Conservation (phyloP, 2,329 filamentous ascomycete genomes). For the Arthrobotrys musiformis region DNA sequence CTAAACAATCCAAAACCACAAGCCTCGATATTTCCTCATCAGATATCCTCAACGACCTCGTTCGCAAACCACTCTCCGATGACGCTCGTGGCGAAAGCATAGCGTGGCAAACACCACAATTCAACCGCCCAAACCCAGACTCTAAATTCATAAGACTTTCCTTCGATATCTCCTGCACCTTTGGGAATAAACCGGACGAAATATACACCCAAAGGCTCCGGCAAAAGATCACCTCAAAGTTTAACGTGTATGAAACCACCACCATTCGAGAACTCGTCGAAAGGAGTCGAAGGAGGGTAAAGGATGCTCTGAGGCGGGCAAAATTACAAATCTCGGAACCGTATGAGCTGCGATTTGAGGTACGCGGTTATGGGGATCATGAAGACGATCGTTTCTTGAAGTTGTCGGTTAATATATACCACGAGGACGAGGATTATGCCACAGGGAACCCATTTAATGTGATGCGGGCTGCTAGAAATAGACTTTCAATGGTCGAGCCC, state of each 20-base stretch:
- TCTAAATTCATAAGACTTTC: not conserved
- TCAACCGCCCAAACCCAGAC: not conserved
- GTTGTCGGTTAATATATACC: slow-evolving; percentile 3
- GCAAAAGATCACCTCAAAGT: not conserved
- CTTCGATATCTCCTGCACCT: not conserved
- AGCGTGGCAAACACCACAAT: not conserved
- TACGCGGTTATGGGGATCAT: not conserved
- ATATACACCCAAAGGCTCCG: not conserved
- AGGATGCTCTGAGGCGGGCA: not conserved
- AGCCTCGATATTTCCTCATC: not conserved
- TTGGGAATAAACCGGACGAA: not conserved
- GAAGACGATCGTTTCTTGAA: slow-evolving; percentile 5
- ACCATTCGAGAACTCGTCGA: not conserved
- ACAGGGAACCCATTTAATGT: not conserved
- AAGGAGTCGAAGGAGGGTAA: not conserved
- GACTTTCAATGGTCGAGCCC: not conserved
- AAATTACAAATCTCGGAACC: not conserved
- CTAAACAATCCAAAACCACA: not conserved
- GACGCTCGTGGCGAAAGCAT: not conserved
- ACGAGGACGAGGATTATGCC: not conserved
- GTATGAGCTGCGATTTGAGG: not conserved
- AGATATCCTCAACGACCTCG: not conserved
- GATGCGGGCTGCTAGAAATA: not conserved
- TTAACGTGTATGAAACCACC: not conserved
- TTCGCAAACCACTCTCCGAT: not conserved